Base-by-base conservation (phyloP, 1,284 basidiomycete species). In the Apiotrichum veenhuisii region DNA sequence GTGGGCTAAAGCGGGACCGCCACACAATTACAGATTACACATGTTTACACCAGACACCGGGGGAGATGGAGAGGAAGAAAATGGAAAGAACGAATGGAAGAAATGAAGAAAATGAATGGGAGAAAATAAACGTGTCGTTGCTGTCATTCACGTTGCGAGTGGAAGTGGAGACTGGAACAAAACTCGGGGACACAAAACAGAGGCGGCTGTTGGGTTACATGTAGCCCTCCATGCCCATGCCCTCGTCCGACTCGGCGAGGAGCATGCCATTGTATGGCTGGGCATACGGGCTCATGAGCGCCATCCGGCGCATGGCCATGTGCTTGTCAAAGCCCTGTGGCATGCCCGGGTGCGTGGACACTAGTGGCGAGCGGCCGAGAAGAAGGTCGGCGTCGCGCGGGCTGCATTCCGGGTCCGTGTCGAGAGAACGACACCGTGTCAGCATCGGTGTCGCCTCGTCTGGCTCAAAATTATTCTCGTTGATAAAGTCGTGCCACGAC, bases 401-500 rank as follows among this genome's bases (percentile, higher is more conserved):
- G 41, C 50, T 54, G 54, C 60, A 62, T 15, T 62, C 60, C n/a
- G 60, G 60, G 52, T 62, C 60, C 11, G 60, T 62, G 44, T 62
- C 60, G n/a, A 62, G 57, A 26, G 51, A 54, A 25, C 60, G 54
- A 41, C 60, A 62, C 22, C 60, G 42, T 22, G 60, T 62, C 26
- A 62, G 52, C 48, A 62, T 36, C 44, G 60, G 60, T n/a, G 60
- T 62, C 45, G 57, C 57, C 54, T 62, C 60, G 52, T 62, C 60
- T 27, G 54, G 56, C 36, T 62, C 60, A 58, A 62, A 62, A 57
- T 56, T 62, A 51, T 62, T 57, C 45, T 62, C 60, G 54, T 62
- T 62, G 49, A 62, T 62, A 48, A 58, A 62, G 45, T 62, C 60
- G 57, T 62, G 60, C 60, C 60, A 62, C n/a, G 57, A 58, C 54